Base-by-base conservation (phyloP, 345 rosid species). In the Mallotus nudiflorus region DNA sequence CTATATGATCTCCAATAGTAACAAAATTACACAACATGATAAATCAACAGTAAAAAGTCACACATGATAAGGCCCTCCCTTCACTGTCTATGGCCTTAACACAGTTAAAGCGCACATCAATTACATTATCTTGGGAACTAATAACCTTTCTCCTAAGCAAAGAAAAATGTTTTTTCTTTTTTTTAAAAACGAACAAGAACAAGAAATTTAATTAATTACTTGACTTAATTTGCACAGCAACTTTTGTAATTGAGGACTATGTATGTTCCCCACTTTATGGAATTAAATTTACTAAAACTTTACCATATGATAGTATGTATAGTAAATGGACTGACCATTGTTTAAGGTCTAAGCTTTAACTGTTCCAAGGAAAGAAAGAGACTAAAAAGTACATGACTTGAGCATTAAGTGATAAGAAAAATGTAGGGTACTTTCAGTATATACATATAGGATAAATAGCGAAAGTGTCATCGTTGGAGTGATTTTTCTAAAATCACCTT, bases 381-480 rank as follows among this genome's bases (percentile, higher is more conserved):
- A 56, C 9, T 22, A 2, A 56, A 29, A 45, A 48, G 53, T 45
- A n/a, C 42, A 40, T 64, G 39, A 49, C 56, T 65, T 18, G 56
- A 33, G 50, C 35, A 53, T 35, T 24, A 22, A 66, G 37, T 13
- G 46, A 22, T 50, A 24, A 37, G 27, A 27, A 5, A 50, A 39
- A 73, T 50, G 51, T 16, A 52, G 58, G 66, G 65, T 40, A 53
- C 52, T 53, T 67, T 15, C n/a, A 14, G 20, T 42, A 13, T 62
- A 62, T n/a, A n/a, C n/a, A n/a, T n/a, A n/a, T n/a, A n/a, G n/a
- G n/a, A n/a, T n/a, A n/a, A n/a, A n/a, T n/a, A n/a, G n/a, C n/a
- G n/a, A n/a, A n/a, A n/a, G n/a, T n/a, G n/a, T n/a, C n/a, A n/a
- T n/a, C n/a, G n/a, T n/a, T n/a, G n/a, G n/a, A n/a, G n/a, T n/a